Base-by-base conservation (phyloP, 1,284 basidiomycete species). In the Xerocomus cyaneibrunnescens region DNA sequence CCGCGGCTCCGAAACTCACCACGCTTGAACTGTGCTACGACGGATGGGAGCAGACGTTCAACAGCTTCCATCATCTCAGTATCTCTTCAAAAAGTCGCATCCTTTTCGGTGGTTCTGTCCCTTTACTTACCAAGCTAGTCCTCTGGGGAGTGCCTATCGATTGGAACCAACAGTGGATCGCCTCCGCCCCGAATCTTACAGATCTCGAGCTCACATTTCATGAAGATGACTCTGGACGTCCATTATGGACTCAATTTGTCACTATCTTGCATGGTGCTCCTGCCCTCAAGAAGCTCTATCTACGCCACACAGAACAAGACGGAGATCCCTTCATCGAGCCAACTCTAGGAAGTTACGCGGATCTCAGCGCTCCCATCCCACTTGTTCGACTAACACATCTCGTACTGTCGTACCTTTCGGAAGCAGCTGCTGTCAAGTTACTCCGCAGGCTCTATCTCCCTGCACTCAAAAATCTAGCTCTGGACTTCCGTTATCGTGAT, bases 301-400 rank as follows among this genome's bases (percentile, higher is more conserved):
- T 37, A n/a, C 17, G 44, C 7, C n/a, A 21, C 3, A 37, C 35
- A 3, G 45, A 27, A 17, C 40, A n/a, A n/a, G n/a, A n/a, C n/a
- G n/a, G n/a, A n/a, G n/a, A n/a, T n/a, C n/a, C n/a, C n/a, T 54
- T 66, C 4, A 36, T 51, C 23, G 57, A 68, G 46, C 44, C 50
- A 6, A 46, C 36, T 7, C 37, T 40, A 2, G 54, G 19, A 30
- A 53, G 55, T 38, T 45, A 63, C 9, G 56, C 60, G 39, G 71
- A 70, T 66, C 64, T 64, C 13, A 52, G 65, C 1, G 64, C 67
- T 25, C 64, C 70, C 2, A 57, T 84, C 40, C 71, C 73, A 27
- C 69, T 85, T n/a, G 74, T 73, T 3, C 76, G 74, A 3, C 64
- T 87, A n/a, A 63, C 62, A 12, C 67, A 73, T 17, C 71, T 87